Base-by-base conservation (phyloP, 2,329 filamentous ascomycete genomes). In the Bipolaris bicolor region DNA sequence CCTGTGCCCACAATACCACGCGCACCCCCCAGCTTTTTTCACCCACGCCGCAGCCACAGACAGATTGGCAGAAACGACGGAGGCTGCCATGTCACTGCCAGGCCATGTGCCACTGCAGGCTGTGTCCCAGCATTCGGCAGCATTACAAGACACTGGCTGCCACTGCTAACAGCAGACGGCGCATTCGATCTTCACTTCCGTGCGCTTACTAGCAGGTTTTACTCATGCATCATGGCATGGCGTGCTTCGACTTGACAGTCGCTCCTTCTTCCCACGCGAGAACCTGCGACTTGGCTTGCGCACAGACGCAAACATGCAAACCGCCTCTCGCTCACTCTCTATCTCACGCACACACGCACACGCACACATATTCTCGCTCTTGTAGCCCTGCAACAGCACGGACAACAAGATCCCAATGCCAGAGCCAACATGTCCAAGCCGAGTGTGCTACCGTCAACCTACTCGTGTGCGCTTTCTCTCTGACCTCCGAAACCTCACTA, bases 121-220 rank as follows among this genome's bases (percentile, higher is more conserved):
- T n/a, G 39, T 22, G 39, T 24, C 39, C 1, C 39, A 41, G 20
- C 24, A 40, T 41, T 11, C 18, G 29, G 10, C 34, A 40, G 29
- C 11, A 34, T 22, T 18, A 10, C 16, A 33, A n/a, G n/a, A 5
- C 15, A 16, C 10, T n/a, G 15, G n/a, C 26, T 29, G 26, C 11
- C 5, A 9, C 3, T 44, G 26, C 43, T 26, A 26, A 31, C 7
- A 5, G 44, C 18, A 22, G 52, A 50, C 52, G 18, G 7, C 9
- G n/a, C 10, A 34, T 16, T 31, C 37, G n/a, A 24, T 15, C 39
- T n/a, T 18, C 20, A 10, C 26, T 26, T 5, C 39, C 31, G 26
- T 45, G 31, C 20, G 41, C 20, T n/a, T 29, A n/a, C 41, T 39
- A 44, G n/a, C 29, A 29, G 48, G 31, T 48, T 37, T 36, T 48